Percentiles rank a stretch among this genome's conserved stretches.
Conservation (phyloP, 2,329 filamentous ascomycete species). For the Fusarium armeniacum region DNA sequence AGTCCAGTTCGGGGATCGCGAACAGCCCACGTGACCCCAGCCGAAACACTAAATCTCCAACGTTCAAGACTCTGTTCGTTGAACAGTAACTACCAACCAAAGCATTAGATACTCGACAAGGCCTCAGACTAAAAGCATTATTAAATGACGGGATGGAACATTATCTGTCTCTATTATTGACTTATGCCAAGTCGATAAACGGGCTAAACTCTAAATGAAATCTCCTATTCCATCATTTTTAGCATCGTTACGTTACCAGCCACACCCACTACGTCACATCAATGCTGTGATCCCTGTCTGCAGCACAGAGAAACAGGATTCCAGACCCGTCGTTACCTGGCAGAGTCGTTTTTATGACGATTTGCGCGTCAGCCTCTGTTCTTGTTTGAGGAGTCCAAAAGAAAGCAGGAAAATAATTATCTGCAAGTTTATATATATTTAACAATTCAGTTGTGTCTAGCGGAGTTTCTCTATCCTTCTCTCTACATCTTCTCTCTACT, state of each 20-base stretch:
- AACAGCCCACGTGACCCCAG: neutral
- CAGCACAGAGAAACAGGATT: constrained; percentile 23
- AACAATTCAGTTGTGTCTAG: constrained; percentile 16
- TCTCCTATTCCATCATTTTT: constrained; percentile 3
- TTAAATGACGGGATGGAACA: constrained; percentile 1
- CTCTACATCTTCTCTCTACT: constrained; percentile 22
- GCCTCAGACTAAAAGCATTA: neutral
- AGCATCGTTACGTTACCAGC: constrained; percentile 12
- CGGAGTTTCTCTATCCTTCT: constrained; percentile 36
- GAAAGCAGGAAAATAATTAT: constrained; percentile 24
- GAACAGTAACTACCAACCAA: neutral
- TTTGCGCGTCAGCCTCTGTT: constrained; percentile 36
- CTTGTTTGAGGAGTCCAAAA: constrained; percentile 22
- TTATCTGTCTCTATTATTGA: constrained; percentile 1
- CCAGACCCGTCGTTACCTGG: constrained; percentile 25
- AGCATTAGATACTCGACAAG: too few relatives aligned
- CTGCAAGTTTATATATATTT: constrained; percentile 12
- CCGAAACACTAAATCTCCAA: neutral
- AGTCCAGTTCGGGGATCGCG: too few relatives aligned
- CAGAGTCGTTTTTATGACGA: constrained; percentile 38
- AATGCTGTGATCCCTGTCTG: constrained; percentile 5
- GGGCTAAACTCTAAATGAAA: neutral
- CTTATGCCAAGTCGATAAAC: constrained; percentile 1
- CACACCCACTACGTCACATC: constrained; percentile 26
- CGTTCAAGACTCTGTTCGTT: neutral